These are phyloP conservation scores for Fusarium sp. DNA, from an alignment of 2,329 filamentous ascomycete species.

Conservation along the genomic window DNA sequence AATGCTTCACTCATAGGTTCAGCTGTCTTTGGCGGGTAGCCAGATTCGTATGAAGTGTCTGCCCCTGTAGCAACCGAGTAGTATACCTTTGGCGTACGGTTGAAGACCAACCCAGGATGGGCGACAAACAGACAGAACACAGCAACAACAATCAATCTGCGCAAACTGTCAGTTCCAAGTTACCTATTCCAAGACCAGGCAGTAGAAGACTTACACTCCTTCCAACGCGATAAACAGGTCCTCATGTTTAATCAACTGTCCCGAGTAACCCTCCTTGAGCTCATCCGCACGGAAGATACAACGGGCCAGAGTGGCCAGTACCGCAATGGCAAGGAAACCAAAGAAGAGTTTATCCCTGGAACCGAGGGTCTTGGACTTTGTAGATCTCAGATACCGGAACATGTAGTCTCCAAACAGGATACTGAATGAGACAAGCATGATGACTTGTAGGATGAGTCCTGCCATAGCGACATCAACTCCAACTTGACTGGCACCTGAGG, in stretches of 20 bases:
- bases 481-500: slow-evolving; percentile 50
- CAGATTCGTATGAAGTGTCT: background rate
- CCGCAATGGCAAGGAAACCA: slow-evolving; percentile 59
- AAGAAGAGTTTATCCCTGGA: slow-evolving; percentile 41
- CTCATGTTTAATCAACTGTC: slow-evolving; percentile 59
- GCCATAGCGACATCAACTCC: slow-evolving; percentile 62
- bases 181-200: background rate
- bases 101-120: slow-evolving; percentile 19
- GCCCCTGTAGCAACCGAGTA: background rate
- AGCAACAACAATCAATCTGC: slow-evolving; percentile 28
- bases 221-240: slow-evolving; percentile 58
- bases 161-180: background rate
- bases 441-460: slow-evolving; percentile 62
- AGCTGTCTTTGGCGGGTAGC: background rate
- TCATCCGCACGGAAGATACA: slow-evolving; percentile 68
- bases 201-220: slow-evolving; percentile 45
- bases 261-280: slow-evolving; percentile 64
- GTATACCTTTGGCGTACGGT: background rate
- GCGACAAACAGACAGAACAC: slow-evolving; percentile 18
- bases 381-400: slow-evolving; percentile 37
- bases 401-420: slow-evolving; percentile 56
- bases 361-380: background rate
- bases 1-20: background rate
- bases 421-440: slow-evolving; percentile 58
- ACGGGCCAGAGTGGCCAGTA: slow-evolving; percentile 65